Evolutionary conservation across 805 yeast genomes (phyloP).

Genomic region (Nakazawaea populi): DNA sequence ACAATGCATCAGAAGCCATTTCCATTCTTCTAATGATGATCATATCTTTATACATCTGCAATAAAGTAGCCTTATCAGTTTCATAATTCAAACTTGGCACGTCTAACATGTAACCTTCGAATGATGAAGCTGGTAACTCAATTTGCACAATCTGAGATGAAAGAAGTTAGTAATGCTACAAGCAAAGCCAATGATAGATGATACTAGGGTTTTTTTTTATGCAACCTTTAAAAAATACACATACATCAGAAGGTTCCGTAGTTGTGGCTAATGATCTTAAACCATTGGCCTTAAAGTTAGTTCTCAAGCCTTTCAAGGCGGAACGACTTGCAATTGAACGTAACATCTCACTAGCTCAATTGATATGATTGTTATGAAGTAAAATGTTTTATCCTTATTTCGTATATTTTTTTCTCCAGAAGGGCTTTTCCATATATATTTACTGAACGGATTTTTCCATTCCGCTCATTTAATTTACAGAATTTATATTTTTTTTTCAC

Average conservation of each 20-base stretch:
- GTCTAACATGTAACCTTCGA: slow-evolving; percentile 77
- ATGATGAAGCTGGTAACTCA: slow-evolving; percentile 72
- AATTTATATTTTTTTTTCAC: no score
- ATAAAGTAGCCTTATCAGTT: slow-evolving; percentile 72
- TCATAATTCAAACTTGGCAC: slow-evolving; percentile 67
- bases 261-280: slow-evolving; percentile 27
- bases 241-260: slow-evolving; percentile 19
- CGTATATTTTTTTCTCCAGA: neutral
- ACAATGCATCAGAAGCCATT: slow-evolving; percentile 97
- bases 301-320: slow-evolving; percentile 14
- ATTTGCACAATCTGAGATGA: slow-evolving; percentile 28
- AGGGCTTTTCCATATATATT: neutral
- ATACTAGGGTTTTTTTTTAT: no score
- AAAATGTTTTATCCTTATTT: neutral
- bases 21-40: slow-evolving; percentile 92
- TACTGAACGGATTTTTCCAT: slow-evolving; percentile 6
- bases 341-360: slow-evolving; percentile 14
- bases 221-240: slow-evolving; percentile 7
- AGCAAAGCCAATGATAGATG: no score
- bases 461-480: slow-evolving; percentile 1
- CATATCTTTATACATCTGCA: slow-evolving; percentile 97
- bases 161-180: neutral
- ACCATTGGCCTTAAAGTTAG: slow-evolving; percentile 15
- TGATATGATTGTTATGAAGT: neutral
- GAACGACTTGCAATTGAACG: slow-evolving; percentile 16